A percentile compares a stretch with the other conserved stretches of the same genome.
Conservation (phyloP, 352 stramenopile genomes). For the Globisporangium recalcitrans region DNA sequence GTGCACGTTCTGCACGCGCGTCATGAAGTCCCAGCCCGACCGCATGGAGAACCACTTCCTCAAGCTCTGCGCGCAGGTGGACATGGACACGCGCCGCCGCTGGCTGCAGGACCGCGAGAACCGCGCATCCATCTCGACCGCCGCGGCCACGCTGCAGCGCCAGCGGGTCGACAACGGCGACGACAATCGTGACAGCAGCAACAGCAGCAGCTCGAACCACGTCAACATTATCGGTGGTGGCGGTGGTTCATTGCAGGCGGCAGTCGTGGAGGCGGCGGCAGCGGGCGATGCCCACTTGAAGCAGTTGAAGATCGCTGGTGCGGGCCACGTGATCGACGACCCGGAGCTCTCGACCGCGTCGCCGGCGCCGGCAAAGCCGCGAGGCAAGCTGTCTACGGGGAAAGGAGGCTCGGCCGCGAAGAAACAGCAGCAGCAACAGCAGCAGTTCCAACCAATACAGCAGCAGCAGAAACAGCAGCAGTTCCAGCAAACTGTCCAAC, state of each 20-base stretch:
- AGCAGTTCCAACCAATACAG: background rate
- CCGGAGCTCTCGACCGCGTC: conserved; percentile 1
- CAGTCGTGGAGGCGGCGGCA: background rate
- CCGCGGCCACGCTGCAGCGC: conserved; percentile 4
- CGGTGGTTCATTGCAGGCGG: background rate
- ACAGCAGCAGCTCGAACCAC: background rate
- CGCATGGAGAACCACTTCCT: conserved; percentile 21
- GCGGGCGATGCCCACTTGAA: background rate
- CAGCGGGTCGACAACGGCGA: background rate
- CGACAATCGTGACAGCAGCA: background rate
- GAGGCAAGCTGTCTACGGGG: background rate
- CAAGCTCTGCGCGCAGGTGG: conserved; percentile 15
- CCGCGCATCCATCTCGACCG: conserved; percentile 3
- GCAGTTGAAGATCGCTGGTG: conserved; percentile 1
- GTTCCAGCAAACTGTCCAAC: background rate
- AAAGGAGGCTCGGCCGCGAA: background rate
- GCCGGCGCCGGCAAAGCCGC: background rate
- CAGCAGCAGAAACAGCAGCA: background rate
- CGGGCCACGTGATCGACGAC: background rate
- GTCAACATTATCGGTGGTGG: background rate
- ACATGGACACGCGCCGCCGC: conserved; percentile 8
- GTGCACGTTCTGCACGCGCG: conserved; percentile 15
- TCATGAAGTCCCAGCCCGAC: conserved; percentile 19
- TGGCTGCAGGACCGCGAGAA: conserved; percentile 14
- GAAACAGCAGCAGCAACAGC: conserved; percentile 5